These are phyloP conservation scores for Trametes versicolor DNA, from an alignment of 1,284 basidiomycete species.

Conservation along the genomic window DNA sequence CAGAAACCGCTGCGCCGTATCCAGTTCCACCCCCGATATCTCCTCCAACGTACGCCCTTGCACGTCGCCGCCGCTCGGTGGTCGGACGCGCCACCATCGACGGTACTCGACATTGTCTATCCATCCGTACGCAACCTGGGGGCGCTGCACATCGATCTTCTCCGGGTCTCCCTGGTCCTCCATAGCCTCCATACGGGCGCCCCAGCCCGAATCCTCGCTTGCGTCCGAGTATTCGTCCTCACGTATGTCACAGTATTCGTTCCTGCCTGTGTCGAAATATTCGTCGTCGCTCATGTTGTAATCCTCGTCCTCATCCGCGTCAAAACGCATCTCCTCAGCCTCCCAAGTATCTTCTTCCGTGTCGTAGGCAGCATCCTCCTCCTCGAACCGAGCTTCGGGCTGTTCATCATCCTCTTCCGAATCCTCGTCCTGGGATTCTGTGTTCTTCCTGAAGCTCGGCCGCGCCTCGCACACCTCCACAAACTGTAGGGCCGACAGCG, in stretches of 20 bases:
- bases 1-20: neutral
- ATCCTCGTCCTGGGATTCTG: neutral
- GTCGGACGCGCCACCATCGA: neutral
- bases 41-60: neutral
- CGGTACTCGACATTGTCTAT: neutral
- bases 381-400: neutral
- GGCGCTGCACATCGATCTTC: neutral
- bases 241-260: no score
- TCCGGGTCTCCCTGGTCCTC: neutral
- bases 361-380: neutral
- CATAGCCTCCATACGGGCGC: neutral
- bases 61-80: neutral
- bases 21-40: neutral
- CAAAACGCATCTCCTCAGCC: no score
- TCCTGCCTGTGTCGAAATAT: no score
- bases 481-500: neutral
- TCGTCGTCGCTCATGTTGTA: no score
- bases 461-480: neutral
- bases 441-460: neutral
- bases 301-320: no score
- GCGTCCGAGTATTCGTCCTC: no score
- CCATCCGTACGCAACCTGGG: neutral
- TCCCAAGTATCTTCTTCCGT: no score
- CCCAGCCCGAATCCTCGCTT: no score
- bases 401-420: neutral